Percentiles rank a stretch among this genome's conserved stretches.
Conservation (phyloP, 1,284 basidiomycete species). For the Dichomitus squalens region DNA sequence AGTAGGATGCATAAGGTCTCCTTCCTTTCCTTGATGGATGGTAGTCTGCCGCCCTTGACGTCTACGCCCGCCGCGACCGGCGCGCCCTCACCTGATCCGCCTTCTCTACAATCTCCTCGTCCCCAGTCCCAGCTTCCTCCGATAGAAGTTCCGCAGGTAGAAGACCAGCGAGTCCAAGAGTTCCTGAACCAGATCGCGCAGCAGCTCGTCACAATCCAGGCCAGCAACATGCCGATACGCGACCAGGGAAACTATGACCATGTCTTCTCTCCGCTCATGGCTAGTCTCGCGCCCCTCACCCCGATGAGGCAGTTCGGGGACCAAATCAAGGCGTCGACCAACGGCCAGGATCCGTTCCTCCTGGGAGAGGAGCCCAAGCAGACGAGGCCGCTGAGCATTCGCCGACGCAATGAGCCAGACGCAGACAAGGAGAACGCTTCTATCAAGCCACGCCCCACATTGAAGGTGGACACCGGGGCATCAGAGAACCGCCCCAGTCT, state of each 20-base stretch:
- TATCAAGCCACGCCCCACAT: slow-evolving; percentile 19
- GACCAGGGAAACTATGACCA: slow-evolving; percentile 14
- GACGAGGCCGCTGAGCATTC: slow-evolving; percentile 36
- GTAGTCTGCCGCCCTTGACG: slow-evolving; percentile 20
- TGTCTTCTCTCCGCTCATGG: slow-evolving; percentile 17
- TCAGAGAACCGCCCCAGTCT: slow-evolving; percentile 49
- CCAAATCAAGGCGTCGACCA: slow-evolving; percentile 12
- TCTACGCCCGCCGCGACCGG: slow-evolving; percentile 26
- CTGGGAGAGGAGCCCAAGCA: slow-evolving; percentile 12
- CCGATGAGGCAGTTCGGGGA: slow-evolving; percentile 20
- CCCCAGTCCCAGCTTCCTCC: slow-evolving; percentile 35
- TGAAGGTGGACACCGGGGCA: slow-evolving; percentile 32
- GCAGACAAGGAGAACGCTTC: slow-evolving; percentile 36
- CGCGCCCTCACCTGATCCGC: slow-evolving; percentile 27
- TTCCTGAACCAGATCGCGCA: slow-evolving; percentile 85
- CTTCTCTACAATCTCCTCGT: slow-evolving; percentile 31
- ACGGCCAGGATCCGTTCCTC: slow-evolving; percentile 17
- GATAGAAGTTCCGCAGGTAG: slow-evolving; percentile 47
- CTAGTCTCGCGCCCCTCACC: slow-evolving; percentile 14
- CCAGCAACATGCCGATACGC: slow-evolving; percentile 28
- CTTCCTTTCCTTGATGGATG: slow-evolving; percentile 16
- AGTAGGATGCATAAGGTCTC: slow-evolving; percentile 25
- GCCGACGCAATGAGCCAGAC: slow-evolving; percentile 23
- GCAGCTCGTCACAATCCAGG: slow-evolving; percentile 74
- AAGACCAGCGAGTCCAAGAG: slow-evolving; percentile 72